Evolutionary conservation across 2,329 filamentous ascomycete species (phyloP).

Genomic region (Colletotrichum higginsianum): DNA sequence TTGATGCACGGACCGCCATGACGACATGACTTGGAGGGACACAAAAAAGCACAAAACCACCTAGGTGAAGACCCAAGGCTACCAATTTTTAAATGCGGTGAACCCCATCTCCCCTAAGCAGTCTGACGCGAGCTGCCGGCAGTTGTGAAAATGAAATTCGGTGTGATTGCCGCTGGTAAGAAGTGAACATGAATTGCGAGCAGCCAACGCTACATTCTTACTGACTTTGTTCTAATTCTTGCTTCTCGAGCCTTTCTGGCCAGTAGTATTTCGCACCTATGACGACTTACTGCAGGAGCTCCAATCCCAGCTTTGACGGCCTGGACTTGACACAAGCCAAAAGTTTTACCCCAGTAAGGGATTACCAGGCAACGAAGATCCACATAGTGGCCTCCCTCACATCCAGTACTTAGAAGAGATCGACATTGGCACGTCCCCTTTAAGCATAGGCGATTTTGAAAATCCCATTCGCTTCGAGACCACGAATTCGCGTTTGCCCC

Average conservation of each 20-base stretch:
- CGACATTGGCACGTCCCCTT: constrained; percentile 12
- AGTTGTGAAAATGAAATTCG: not conserved
- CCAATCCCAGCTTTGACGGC: not conserved
- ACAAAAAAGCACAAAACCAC: too few relatives aligned
- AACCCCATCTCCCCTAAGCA: too few relatives aligned
- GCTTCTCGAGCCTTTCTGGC: not conserved
- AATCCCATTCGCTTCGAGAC: constrained; percentile 27
- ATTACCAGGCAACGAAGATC: not conserved
- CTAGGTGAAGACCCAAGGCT: too few relatives aligned
- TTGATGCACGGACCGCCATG: constrained; percentile 17
- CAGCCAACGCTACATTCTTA: not conserved
- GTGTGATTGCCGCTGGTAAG: not conserved
- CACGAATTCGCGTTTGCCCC: constrained; percentile 15
- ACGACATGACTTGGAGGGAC: constrained; percentile 8
- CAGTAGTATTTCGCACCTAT: not conserved
- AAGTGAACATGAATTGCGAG: not conserved
- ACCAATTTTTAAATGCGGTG: too few relatives aligned
- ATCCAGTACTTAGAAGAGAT: constrained; percentile 5
- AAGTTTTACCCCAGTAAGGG: not conserved
- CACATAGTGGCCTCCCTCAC: not conserved
- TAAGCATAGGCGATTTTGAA: constrained; percentile 22
- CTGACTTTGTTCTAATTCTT: not conserved
- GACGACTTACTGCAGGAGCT: not conserved
- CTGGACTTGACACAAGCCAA: not conserved
- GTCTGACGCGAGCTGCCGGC: too few relatives aligned